Evolutionary conservation across 2,329 filamentous ascomycete genomes (phyloP).

Genomic region (Tolypocladium inflatum): DNA sequence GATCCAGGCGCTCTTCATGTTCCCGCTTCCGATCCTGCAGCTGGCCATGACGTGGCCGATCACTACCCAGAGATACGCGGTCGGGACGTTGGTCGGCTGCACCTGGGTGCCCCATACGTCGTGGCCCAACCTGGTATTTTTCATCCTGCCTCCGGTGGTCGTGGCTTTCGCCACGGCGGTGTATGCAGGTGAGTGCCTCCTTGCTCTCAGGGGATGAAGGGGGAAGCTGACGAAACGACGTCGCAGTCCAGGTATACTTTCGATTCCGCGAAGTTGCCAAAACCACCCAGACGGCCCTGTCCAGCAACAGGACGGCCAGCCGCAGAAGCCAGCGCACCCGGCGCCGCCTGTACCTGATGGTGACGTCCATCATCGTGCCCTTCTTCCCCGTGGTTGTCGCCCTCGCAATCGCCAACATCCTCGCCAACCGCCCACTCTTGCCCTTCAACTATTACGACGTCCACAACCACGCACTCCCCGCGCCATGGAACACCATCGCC

Average conservation of each 20-base stretch:
- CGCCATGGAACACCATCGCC: constrained; percentile 38
- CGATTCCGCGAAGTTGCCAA: constrained; percentile 38
- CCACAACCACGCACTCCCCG: constrained; percentile 25
- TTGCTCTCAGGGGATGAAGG: background rate
- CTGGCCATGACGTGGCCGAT: constrained; percentile 37
- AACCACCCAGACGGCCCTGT: constrained; percentile 28
- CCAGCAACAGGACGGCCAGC: constrained; percentile 27
- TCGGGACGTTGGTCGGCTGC: constrained; percentile 43
- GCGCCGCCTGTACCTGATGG: constrained; percentile 46
- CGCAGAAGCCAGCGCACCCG: constrained; percentile 36
- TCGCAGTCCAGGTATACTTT: constrained; percentile 34
- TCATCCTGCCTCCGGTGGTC: constrained; percentile 33
- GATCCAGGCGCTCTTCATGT: constrained; percentile 44
- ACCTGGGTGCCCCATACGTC: constrained; percentile 29
- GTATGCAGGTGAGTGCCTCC: constrained; percentile 35
- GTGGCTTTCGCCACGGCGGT: constrained; percentile 33
- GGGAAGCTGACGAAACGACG: background rate
- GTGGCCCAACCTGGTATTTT: constrained; percentile 40
- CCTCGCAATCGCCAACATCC: constrained; percentile 31
- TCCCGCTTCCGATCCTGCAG: constrained; percentile 42
- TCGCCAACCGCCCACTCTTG: constrained; percentile 12
- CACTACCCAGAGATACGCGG: constrained; percentile 35
- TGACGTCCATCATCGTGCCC: constrained; percentile 38
- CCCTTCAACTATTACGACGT: constrained; percentile 33
- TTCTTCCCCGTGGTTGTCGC: constrained; percentile 39